Base-by-base conservation (phyloP, 148 eudicot genomes). In the Vaccinium corymbosum region DNA sequence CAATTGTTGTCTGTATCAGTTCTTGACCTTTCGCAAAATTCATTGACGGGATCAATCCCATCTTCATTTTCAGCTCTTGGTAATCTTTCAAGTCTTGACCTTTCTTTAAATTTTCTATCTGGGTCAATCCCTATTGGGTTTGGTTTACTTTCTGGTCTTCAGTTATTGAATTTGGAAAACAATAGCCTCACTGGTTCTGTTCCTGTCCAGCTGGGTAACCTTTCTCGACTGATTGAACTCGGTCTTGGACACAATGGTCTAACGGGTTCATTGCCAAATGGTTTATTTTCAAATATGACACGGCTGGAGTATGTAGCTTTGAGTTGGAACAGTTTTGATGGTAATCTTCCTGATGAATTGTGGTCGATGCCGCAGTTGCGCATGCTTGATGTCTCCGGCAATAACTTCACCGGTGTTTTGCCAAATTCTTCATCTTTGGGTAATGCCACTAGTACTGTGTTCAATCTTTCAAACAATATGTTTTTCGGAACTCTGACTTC, bases 21-120 rank as follows among this genome's bases (percentile, higher is more conserved):
- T 78, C 85, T 89, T 74, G 22, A 87, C 83, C 86, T 89, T 46
- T 89, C 89, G 2, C 7, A n/a, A 7, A 89, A 89, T 83, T 73
- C 38, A 3, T 79, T 89, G n/a, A 86, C 87, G n/a, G 91, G 91
- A 46, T 35, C 68, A 38, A 84, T 88, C 80, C 87, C 91, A 25
- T 15, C 35, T 50, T 52, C 79, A 6, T 13, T 88, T 84, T 84
- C 90, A 38, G 62, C 78, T 82, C 86, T 89, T 68, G 12, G 2
- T 3, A 89, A 88, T 76, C 84, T 89, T 53, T 76, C 83, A 6
- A 38, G 1, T 16, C 85, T 89, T 13, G 87, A 89, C 17, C 71
- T 89, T 17, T 89, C 91, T 27, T 87, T 81, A 0, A 89, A 89
- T 84, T 82, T 13, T 25, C 35, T 89, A 27, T 84, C 88, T 16